Evolutionary conservation across 805 yeast genomes (phyloP).

Genomic region (Ogataea paraovalis): DNA sequence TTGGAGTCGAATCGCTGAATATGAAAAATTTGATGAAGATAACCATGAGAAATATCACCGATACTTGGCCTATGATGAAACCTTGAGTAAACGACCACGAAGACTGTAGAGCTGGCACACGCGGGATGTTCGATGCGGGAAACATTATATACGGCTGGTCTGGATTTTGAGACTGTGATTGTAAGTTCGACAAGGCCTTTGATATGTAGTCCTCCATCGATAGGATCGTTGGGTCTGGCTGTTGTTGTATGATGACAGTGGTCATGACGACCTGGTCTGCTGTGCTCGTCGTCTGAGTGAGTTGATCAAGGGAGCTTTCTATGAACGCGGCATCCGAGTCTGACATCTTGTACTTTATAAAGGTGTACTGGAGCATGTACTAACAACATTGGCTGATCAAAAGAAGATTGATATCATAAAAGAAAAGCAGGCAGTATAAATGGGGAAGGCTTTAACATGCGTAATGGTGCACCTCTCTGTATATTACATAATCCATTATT

Average conservation of each 20-base stretch:
- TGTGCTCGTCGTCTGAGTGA: neutral
- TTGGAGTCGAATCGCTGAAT: conserved; percentile 59
- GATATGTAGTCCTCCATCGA: conserved; percentile 20
- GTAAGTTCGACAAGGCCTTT: conserved; percentile 13
- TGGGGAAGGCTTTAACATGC: too few relatives aligned
- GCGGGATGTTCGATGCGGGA: conserved; percentile 4
- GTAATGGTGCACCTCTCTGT: too few relatives aligned
- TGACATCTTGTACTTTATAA: neutral
- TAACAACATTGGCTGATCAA: neutral
- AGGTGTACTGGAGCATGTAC: neutral
- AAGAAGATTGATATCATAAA: too few relatives aligned
- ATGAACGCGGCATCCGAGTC: neutral
- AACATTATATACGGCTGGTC: conserved; percentile 4
- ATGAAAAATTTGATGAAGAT: conserved; percentile 73
- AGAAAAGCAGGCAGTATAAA: too few relatives aligned
- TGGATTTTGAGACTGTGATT: conserved; percentile 10
- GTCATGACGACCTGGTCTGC: conserved; percentile 1
- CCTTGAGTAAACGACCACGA: conserved; percentile 77
- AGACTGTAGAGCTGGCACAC: neutral
- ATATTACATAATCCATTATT: too few relatives aligned
- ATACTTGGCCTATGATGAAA: conserved; percentile 65
- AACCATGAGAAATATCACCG: conserved; percentile 59
- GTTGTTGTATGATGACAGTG: conserved; percentile 3
- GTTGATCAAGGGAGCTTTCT: too few relatives aligned
- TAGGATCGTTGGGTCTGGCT: conserved; percentile 4